A percentile compares a stretch with the other conserved stretches of the same genome.
phyloP scores from a whole-genome alignment of 2,329 filamentous ascomycete species.

The Uncinocarpus reesii region DNA sequence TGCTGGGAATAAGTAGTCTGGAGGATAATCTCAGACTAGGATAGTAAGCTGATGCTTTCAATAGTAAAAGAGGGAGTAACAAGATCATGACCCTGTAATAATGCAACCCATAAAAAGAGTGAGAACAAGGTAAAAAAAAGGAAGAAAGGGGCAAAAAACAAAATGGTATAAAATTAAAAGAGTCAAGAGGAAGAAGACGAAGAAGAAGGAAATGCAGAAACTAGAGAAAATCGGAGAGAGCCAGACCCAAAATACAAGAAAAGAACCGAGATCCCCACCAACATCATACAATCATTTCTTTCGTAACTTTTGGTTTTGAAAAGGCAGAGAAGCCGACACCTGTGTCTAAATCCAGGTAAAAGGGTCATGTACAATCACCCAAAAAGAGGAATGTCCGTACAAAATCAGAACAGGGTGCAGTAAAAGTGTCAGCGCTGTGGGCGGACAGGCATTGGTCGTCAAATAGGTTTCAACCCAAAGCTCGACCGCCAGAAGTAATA shows the following conservation, averaged over 20 bases:
- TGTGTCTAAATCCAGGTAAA: slow-evolving; percentile 5
- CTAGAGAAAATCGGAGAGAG: not conserved
- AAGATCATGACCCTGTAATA: slow-evolving; percentile 1
- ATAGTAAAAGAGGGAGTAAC: not conserved
- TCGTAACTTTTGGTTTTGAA: slow-evolving; percentile 9
- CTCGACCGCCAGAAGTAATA: slow-evolving; percentile 35
- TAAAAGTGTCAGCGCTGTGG: too few relatives aligned
- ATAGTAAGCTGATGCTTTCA: not conserved
- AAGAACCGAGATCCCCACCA: slow-evolving; percentile 1
- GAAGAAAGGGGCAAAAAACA: not conserved
- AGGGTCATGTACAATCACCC: not conserved
- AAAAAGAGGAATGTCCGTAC: not conserved
- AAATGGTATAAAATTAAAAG: slow-evolving; percentile 3
- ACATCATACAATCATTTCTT: slow-evolving; percentile 13
- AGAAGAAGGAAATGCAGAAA: not conserved
- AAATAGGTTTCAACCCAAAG: slow-evolving; percentile 22
- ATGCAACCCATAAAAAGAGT: slow-evolving; percentile 1
- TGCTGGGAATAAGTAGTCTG: not conserved
- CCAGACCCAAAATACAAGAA: slow-evolving; percentile 4
- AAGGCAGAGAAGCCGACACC: not conserved
- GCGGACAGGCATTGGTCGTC: too few relatives aligned
- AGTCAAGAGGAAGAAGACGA: not conserved
- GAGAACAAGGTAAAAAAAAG: not conserved
- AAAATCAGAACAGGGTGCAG: not conserved
- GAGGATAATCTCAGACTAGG: not conserved